Evolutionary conservation across 805 yeast genomes (phyloP).

Genomic region (Lipomyces orientalis): DNA sequence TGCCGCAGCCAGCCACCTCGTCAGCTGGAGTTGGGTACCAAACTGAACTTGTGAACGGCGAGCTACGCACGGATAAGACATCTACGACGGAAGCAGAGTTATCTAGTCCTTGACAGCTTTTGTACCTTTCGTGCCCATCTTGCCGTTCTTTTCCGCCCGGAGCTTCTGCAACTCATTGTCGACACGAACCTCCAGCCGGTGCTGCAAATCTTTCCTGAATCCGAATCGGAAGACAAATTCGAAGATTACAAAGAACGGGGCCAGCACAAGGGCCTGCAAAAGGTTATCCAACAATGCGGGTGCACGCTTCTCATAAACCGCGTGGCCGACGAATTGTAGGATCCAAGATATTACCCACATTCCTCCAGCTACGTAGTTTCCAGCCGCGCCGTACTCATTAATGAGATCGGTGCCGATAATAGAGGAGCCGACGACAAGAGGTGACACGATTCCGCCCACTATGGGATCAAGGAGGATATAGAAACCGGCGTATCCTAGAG

Average conservation of each 20-base stretch:
- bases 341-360: slow-evolving; percentile 71
- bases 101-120: background rate
- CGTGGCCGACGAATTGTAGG: slow-evolving; percentile 88
- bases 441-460: slow-evolving; percentile 54
- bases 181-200: slow-evolving; percentile 55
- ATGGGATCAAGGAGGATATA: slow-evolving; percentile 63
- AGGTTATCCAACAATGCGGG: slow-evolving; percentile 88
- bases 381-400: slow-evolving; percentile 43
- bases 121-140: slow-evolving; percentile 11
- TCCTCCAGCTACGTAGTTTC: slow-evolving; percentile 44
- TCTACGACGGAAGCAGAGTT: background rate
- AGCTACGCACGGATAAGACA: background rate
- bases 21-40: too few species aligned
- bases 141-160: slow-evolving; percentile 35
- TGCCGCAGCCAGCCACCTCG: too few species aligned
- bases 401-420: slow-evolving; percentile 41
- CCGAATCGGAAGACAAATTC: slow-evolving; percentile 79
- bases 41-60: too few species aligned
- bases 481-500: slow-evolving; percentile 59
- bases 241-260: slow-evolving; percentile 86
- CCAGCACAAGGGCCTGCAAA: slow-evolving; percentile 83
- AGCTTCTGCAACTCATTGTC: slow-evolving; percentile 43
- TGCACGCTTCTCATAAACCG: slow-evolving; percentile 74
- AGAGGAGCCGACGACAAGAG: slow-evolving; percentile 47
- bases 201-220: slow-evolving; percentile 57